Base-by-base conservation (phyloP, 805 yeast genomes). In the Nakazawaea laoshanensis region DNA sequence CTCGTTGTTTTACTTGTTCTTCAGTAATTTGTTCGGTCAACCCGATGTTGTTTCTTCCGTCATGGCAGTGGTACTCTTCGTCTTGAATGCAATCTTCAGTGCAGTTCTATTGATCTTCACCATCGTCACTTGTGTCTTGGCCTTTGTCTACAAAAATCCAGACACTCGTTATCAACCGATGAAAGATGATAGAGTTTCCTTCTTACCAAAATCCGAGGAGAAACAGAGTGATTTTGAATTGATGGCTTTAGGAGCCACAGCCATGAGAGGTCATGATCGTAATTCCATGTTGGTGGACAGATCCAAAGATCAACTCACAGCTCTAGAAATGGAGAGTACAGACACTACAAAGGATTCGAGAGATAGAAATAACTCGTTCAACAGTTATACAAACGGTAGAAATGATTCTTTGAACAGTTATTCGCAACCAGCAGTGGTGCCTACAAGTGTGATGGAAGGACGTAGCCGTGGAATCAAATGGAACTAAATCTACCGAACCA, bases 121-220 rank as follows among this genome's bases (percentile, higher is more conserved):
- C 29, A 77, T 92, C 46, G 74, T 87, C 24, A 83, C 95, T 2
- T 88, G 97, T 61, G 63, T 77, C 5, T 63, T 86, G 57, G 95
- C 96, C 1, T 57, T 92, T 47, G 44, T 88, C 20, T 79, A 82
- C 55, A 86, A 82, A 65, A 87, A 92, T 55, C 97, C 98, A 33
- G 98, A 92, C 57, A 75, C 89, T 7, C 73, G 95, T 46, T 92
- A 92, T 62, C 89, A 86, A 61, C 97, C 96, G 41, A 82, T 89
- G 81, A 82, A 81, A 47, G 98, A 92, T 56, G 98, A 92, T 52
- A 75, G 98, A 53, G 92, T 83, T 32, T 83, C 96, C n/a, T 92
- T 92, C 55, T 83, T 92, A 50, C 88, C 88, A 41, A 68, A 78
- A 47, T 64, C 66, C 36, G 76, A 63, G 36, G 49, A 53, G 43